Evolutionary conservation across 129 eudicot species (phyloP).

Genomic region (Rutidosis leptorrhynchoides): DNA sequence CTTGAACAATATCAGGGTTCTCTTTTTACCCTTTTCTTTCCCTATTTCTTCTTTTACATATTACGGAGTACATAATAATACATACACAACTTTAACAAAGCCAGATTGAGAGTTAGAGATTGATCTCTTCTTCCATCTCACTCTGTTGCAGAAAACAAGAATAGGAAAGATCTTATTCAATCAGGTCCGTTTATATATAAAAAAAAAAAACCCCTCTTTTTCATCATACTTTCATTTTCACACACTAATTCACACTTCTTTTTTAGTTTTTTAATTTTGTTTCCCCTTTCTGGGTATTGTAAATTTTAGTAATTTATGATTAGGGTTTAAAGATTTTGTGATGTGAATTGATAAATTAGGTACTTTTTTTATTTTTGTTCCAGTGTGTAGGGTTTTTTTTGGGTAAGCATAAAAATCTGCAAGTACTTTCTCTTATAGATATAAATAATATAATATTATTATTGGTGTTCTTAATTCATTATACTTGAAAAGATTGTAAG

Average conservation of each 20-base stretch:
- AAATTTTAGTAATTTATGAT: background rate
- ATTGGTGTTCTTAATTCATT: too few relatives aligned
- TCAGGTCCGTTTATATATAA: conserved; percentile 34
- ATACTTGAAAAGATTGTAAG: background rate
- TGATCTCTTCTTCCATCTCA: conserved; percentile 15
- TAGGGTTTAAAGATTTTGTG: conserved; percentile 21
- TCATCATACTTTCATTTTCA: background rate
- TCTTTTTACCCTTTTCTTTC: background rate
- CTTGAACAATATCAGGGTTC: background rate
- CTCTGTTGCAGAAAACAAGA: conserved; percentile 9
- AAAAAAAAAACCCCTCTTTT: background rate
- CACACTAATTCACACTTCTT: background rate
- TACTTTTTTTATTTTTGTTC: background rate
- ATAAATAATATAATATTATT: background rate
- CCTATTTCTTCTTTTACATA: background rate
- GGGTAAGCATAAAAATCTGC: conserved; percentile 5
- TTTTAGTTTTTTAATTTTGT: background rate
- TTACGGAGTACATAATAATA: too few relatives aligned
- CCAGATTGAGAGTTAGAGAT: conserved; percentile 19
- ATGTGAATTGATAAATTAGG: conserved; percentile 16
- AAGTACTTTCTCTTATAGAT: background rate
- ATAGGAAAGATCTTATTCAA: conserved; percentile 14
- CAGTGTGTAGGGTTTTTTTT: conserved; percentile 25
- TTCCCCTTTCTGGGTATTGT: conserved; percentile 26
- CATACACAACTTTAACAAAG: conserved; percentile 7